phyloP scores from a whole-genome alignment of 179 eudicot species.

The Beta lomatogona region DNA sequence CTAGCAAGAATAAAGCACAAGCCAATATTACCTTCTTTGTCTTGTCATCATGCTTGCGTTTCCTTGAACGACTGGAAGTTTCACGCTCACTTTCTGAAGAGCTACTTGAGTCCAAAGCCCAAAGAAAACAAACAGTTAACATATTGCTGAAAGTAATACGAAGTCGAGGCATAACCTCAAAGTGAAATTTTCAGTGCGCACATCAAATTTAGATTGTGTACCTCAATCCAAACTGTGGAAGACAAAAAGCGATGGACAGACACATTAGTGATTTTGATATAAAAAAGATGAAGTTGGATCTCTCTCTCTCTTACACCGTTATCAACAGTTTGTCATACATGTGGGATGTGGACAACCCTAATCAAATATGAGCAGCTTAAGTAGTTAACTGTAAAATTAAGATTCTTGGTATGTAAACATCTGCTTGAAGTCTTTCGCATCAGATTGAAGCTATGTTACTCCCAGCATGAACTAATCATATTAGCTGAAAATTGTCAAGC shows the following conservation, averaged over 20 bases:
- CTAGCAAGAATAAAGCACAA: slow-evolving; percentile 5
- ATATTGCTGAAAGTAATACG: neutral
- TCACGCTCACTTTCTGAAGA: slow-evolving; percentile 76
- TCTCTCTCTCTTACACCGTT: neutral
- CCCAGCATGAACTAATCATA: neutral
- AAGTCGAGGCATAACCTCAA: neutral
- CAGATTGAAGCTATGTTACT: neutral
- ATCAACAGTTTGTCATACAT: neutral
- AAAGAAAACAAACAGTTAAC: slow-evolving; percentile 12
- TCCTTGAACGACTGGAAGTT: slow-evolving; percentile 56
- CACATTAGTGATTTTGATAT: neutral
- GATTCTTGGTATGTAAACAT: neutral
- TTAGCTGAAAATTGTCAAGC: neutral
- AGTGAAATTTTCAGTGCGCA: neutral
- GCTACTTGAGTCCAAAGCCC: slow-evolving; percentile 38
- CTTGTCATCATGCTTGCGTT: slow-evolving; percentile 56
- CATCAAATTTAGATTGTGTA: neutral
- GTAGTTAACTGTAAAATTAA: neutral
- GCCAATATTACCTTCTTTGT: slow-evolving; percentile 60
- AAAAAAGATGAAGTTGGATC: neutral
- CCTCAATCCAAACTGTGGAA: neutral
- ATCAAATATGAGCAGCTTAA: neutral
- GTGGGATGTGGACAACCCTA: neutral
- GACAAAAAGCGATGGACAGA: neutral
- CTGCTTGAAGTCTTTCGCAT: neutral